These are phyloP conservation scores for Aphanomyces stellatus DNA, from an alignment of 352 stramenopile genomes.

Conservation along the genomic window DNA sequence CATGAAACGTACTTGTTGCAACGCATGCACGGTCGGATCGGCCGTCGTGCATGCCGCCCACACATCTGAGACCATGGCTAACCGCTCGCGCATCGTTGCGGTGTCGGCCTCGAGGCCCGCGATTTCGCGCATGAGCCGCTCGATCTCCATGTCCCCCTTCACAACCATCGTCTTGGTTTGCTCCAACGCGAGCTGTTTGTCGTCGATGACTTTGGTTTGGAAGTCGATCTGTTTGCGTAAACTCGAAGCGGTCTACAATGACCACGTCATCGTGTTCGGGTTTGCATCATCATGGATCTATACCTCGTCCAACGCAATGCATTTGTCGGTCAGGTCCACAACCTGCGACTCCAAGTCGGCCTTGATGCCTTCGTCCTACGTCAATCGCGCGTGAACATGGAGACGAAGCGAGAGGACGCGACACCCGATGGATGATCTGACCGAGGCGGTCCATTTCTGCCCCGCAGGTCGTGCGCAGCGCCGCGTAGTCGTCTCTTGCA, in stretches of 20 bases:
- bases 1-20: not conserved
- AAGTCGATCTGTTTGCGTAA: constrained; percentile 3
- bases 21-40: not conserved
- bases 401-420: too few species aligned
- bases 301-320: constrained; percentile 7
- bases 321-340: not conserved
- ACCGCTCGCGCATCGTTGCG: not conserved
- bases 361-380: constrained; percentile 2
- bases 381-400: too few species aligned
- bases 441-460: not conserved
- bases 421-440: not conserved
- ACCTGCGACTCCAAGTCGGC: not conserved
- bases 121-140: not conserved
- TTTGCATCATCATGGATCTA: not conserved
- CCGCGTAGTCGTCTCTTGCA: not conserved
- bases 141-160: not conserved
- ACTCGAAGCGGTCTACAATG: not conserved
- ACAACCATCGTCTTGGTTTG: not conserved
- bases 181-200: constrained; percentile 3
- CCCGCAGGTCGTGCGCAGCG: not conserved
- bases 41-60: not conserved
- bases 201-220: not conserved
- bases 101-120: not conserved
- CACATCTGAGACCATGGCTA: not conserved
- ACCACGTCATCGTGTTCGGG: not conserved